Evolutionary conservation across 495 filamentous ascomycete genomes (phyloP).

Genomic region (Astrothelium macrocarpum): DNA sequence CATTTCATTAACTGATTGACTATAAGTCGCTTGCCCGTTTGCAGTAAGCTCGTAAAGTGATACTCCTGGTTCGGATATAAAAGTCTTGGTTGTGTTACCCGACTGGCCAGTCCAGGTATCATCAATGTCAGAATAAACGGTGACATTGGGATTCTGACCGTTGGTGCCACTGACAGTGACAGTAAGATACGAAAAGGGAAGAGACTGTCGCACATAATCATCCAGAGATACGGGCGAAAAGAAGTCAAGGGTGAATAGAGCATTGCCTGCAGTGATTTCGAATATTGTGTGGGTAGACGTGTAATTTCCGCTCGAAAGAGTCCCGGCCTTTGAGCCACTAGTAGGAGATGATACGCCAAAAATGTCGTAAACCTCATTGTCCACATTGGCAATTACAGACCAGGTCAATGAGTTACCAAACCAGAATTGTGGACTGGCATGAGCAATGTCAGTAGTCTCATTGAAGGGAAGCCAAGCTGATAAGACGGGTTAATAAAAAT

Average conservation of each 20-base stretch:
- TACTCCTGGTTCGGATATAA: not conserved
- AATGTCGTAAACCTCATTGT: constrained; percentile 8
- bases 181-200: constrained; percentile 14
- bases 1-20: not conserved
- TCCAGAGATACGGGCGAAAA: constrained; percentile 12
- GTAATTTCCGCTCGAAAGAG: constrained; percentile 6
- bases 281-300: constrained; percentile 15
- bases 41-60: not conserved
- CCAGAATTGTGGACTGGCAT: constrained; percentile 13
- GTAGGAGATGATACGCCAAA: constrained; percentile 7
- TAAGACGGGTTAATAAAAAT: not conserved
- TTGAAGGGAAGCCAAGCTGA: constrained; percentile 13
- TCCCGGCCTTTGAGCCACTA: not conserved
- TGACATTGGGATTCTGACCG: constrained; percentile 27
- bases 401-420: constrained; percentile 10
- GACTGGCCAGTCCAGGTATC: constrained; percentile 39
- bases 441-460: not conserved
- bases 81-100: not conserved
- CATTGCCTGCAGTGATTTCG: constrained; percentile 8
- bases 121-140: constrained; percentile 43
- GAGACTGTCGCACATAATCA: constrained; percentile 11
- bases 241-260: constrained; percentile 13
- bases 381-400: constrained; percentile 10
- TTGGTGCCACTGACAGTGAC: constrained; percentile 11
- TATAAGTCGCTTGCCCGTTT: not conserved